These are phyloP conservation scores for Auricularia sp. DNA, from an alignment of 768 basidiomycete species.

Conservation along the genomic window DNA sequence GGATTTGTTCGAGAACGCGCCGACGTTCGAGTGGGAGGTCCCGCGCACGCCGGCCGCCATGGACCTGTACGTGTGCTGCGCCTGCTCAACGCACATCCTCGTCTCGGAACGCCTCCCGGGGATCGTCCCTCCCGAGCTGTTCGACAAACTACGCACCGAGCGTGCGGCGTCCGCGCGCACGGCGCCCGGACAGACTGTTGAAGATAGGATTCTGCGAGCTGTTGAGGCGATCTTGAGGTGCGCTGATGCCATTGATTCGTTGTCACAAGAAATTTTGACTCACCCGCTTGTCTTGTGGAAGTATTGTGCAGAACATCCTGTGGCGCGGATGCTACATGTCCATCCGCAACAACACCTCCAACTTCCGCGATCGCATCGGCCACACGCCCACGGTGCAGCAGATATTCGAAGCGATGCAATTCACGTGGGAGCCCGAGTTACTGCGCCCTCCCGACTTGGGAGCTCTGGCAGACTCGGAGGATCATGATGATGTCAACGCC, in stretches of 20 bases:
- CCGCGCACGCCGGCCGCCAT: neutral
- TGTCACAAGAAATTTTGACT: neutral
- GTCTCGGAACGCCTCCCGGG: neutral
- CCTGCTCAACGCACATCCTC: neutral
- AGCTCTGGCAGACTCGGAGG: neutral
- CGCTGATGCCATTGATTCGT: no score
- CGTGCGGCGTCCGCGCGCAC: neutral
- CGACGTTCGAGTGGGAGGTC: neutral
- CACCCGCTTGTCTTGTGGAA: neutral
- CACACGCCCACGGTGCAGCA: neutral
- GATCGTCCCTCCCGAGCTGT: neutral
- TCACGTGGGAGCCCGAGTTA: neutral
- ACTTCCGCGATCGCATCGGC: neutral
- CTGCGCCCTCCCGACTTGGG: neutral
- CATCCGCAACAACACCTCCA: neutral
- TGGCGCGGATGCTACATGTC: neutral
- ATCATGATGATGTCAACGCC: neutral
- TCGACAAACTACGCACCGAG: neutral
- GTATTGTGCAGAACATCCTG: neutral
- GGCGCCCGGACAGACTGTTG: neutral
- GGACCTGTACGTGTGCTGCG: neutral
- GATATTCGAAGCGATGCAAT: neutral
- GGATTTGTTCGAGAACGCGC: neutral
- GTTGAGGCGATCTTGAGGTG: neutral
- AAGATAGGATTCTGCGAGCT: neutral